Evolutionary conservation across 805 yeast genomes (phyloP).

Genomic region (Candida verbasci): DNA sequence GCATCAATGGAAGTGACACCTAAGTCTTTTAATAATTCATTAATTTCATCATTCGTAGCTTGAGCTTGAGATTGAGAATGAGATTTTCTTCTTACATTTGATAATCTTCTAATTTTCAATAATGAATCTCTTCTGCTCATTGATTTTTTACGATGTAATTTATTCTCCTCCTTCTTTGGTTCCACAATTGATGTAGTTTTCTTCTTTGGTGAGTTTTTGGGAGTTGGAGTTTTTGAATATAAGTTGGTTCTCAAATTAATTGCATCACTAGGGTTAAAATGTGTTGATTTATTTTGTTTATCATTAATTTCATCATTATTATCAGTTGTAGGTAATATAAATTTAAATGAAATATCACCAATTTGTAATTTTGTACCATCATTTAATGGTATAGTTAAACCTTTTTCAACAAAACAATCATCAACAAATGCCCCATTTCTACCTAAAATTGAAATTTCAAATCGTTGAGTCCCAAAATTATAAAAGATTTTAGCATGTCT

Average conservation of each 20-base stretch:
- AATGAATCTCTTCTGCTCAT: slow-evolving; percentile 10
- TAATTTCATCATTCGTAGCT: slow-evolving; percentile 37
- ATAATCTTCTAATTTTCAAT: slow-evolving; percentile 25
- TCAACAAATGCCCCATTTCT: slow-evolving; percentile 97
- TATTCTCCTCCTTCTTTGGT: not conserved
- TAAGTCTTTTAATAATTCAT: slow-evolving; percentile 31
- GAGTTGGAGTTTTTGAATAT: slow-evolving; percentile 21
- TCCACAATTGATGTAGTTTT: not conserved
- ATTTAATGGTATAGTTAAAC: slow-evolving; percentile 81
- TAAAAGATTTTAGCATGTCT: slow-evolving; percentile 94
- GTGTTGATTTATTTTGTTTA: slow-evolving; percentile 21
- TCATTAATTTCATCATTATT: slow-evolving; percentile 29
- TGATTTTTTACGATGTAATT: slow-evolving; percentile 5
- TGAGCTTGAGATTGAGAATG: no score
- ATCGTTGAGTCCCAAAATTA: slow-evolving; percentile 93
- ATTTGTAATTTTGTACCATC: slow-evolving; percentile 86
- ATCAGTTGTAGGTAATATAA: slow-evolving; percentile 74
- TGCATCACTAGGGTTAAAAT: slow-evolving; percentile 60
- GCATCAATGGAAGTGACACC: slow-evolving; percentile 28
- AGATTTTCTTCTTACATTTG: slow-evolving; percentile 34
- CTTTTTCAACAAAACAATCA: slow-evolving; percentile 83
- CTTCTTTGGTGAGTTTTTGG: slow-evolving; percentile 10
- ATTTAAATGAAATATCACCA: slow-evolving; percentile 86
- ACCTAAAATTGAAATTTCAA: slow-evolving; percentile 87
- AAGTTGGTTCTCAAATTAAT: slow-evolving; percentile 50